Evolutionary conservation across 805 yeast genomes (phyloP).

Genomic region (Teunomyces aglyptinius): DNA sequence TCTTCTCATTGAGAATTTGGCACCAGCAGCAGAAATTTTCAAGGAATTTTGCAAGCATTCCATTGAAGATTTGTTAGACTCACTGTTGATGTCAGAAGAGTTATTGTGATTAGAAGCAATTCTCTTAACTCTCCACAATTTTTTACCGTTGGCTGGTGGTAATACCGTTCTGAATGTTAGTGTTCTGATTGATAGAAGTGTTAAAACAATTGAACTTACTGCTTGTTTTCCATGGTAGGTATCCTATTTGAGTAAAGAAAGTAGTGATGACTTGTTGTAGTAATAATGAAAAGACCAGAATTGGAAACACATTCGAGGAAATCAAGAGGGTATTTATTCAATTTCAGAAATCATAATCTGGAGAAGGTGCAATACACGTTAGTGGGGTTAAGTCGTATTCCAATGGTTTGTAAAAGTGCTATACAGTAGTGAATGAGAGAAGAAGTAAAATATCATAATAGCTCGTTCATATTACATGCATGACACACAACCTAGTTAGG

Average conservation of each 20-base stretch:
- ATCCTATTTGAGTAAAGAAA: constrained; percentile 1
- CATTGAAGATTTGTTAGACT: constrained; percentile 16
- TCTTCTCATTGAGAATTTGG: constrained; percentile 31
- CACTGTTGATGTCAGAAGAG: constrained; percentile 9
- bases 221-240: constrained; percentile 3
- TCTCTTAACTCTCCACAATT: constrained; percentile 44
- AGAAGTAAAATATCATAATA: constrained; percentile 1
- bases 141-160: constrained; percentile 47
- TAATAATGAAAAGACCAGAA: not conserved
- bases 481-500: constrained; percentile 2
- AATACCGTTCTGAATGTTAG: constrained; percentile 9
- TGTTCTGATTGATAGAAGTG: not conserved
- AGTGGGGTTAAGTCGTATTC: constrained; percentile 1
- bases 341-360: not conserved
- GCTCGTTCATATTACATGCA: not conserved
- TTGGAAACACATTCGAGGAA: constrained; percentile 2
- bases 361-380: constrained; percentile 1
- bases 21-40: constrained; percentile 40
- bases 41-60: constrained; percentile 45
- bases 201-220: not conserved
- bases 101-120: constrained; percentile 10
- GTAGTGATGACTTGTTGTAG: constrained; percentile 4
- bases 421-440: not conserved
- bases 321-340: constrained; percentile 5
- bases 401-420: not conserved